Evolutionary conservation across 768 basidiomycete genomes (phyloP).

Genomic region (Mycena capillaripes): DNA sequence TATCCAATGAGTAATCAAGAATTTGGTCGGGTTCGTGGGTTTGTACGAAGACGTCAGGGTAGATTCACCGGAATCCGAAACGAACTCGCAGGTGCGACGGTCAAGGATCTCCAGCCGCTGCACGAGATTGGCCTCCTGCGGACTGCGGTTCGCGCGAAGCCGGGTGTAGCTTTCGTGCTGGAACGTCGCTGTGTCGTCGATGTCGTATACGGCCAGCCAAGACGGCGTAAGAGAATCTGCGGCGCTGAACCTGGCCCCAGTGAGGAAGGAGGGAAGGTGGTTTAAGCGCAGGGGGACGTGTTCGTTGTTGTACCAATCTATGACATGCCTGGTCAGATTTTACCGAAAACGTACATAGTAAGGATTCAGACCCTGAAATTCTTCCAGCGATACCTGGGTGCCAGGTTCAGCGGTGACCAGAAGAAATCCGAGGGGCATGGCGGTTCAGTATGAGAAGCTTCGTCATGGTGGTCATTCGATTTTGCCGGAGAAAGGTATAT

Average conservation of each 20-base stretch:
- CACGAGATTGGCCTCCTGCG: conserved; percentile 58
- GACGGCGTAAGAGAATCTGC: conserved; percentile 51
- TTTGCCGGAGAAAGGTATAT: background rate
- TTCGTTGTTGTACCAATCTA: conserved; percentile 71
- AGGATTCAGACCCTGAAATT: conserved; percentile 59
- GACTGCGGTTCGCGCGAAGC: conserved; percentile 59
- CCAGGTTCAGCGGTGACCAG: conserved; percentile 63
- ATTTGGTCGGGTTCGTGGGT: conserved; percentile 45
- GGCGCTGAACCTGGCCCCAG: conserved; percentile 61
- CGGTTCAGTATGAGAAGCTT: background rate
- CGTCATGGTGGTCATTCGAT: background rate
- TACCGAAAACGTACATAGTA: background rate
- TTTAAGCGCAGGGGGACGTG: conserved; percentile 66
- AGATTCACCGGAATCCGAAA: conserved; percentile 51
- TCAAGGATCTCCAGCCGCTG: conserved; percentile 58
- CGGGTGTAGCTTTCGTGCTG: conserved; percentile 58
- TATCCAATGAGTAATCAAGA: conserved; percentile 50
- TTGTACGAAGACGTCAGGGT: conserved; percentile 49
- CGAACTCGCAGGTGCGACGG: conserved; percentile 55
- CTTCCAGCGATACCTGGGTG: conserved; percentile 54
- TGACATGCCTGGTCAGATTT: background rate
- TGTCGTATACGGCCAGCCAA: conserved; percentile 67
- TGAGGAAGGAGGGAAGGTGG: conserved; percentile 59
- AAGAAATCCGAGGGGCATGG: conserved; percentile 62
- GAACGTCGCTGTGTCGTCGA: conserved; percentile 58